Evolutionary conservation across 345 rosid genomes (phyloP).

Genomic region (Triadica sebifera): DNA sequence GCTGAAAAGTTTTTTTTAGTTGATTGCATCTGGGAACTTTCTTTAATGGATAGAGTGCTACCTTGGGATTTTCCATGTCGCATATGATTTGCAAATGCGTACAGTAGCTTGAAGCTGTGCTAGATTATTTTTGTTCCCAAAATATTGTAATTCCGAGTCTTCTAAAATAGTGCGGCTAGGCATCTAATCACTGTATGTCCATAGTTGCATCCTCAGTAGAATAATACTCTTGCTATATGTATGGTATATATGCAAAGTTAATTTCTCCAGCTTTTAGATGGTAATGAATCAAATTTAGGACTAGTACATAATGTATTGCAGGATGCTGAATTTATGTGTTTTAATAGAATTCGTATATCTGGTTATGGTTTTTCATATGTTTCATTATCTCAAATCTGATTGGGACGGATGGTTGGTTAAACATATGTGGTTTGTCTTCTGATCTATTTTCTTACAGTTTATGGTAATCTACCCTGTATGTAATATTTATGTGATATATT

Average conservation of each 20-base stretch:
- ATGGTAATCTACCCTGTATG: neutral
- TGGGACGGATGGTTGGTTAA: neutral
- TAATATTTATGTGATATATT: neutral
- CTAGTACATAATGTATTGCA: too few species aligned
- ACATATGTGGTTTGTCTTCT: neutral
- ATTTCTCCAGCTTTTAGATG: too few species aligned
- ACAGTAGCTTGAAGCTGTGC: neutral
- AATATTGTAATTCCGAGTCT: neutral
- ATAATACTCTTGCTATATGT: neutral
- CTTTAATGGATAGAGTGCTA: too few species aligned
- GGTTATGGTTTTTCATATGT: neutral
- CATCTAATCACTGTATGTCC: neutral
- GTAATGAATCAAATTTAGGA: too few species aligned
- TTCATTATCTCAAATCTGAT: neutral
- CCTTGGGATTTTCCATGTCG: neutral
- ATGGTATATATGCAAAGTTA: neutral
- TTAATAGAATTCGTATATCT: neutral
- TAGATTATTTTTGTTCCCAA: neutral
- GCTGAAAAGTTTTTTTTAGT: neutral
- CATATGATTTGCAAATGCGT: neutral
- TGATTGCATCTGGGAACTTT: neutral
- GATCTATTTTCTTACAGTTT: conserved; percentile 2
- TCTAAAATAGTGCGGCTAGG: neutral
- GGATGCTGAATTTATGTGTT: too few species aligned
- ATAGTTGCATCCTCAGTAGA: neutral